Evolutionary conservation across 495 filamentous ascomycete species (phyloP), one percentile per base, ranked within the genome.

Genomic region (Cercophora newfieldiana): DNA sequence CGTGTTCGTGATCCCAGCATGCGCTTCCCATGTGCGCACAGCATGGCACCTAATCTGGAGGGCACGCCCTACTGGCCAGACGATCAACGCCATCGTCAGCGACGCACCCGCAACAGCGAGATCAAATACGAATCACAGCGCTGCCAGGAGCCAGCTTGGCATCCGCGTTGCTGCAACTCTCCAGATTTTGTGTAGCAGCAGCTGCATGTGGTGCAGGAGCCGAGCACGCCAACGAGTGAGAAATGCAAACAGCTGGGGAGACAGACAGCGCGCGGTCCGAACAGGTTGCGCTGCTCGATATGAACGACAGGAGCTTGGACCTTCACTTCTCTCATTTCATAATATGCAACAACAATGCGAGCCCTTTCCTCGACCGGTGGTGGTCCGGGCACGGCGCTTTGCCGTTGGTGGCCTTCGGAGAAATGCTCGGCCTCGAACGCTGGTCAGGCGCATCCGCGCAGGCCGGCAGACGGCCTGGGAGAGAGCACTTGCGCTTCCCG

Each of bases 181-280:
- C 61, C 61, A 56, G 61, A 64, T 64, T 64, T 53, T 44, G 49
- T 64, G 61, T 49, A 33, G 29, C 51, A 56, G 50, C 55, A 55
- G 30, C 28, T 64, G 61, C 61, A 64, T 16, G 61, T n/a, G 22
- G 22, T 61, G 59, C 50, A 22, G 50, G 29, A 37, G 50, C 50
- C 49, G 50, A 64, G 61, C 49, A 64, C 61, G 61, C 56, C 61
- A 64, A 64, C 48, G 26, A 18, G 0, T 49, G 47, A 19, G 59
- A 18, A n/a, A 53, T 62, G 59, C 59, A 62, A 51, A 49, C 59
- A 61, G 50, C 24, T 53, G 19, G 50, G 25, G 50, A 53, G 21
- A 24, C n/a, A n/a, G n/a, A n/a, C n/a, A 14, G 50, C 16, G 50
- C 6, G 21, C n/a, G 50, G 50, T 8, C 50, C 37, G 37, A 14